phyloP scores from a whole-genome alignment of 2,329 filamentous ascomycete genomes.

The Pseudogymnoascus sp. region DNA sequence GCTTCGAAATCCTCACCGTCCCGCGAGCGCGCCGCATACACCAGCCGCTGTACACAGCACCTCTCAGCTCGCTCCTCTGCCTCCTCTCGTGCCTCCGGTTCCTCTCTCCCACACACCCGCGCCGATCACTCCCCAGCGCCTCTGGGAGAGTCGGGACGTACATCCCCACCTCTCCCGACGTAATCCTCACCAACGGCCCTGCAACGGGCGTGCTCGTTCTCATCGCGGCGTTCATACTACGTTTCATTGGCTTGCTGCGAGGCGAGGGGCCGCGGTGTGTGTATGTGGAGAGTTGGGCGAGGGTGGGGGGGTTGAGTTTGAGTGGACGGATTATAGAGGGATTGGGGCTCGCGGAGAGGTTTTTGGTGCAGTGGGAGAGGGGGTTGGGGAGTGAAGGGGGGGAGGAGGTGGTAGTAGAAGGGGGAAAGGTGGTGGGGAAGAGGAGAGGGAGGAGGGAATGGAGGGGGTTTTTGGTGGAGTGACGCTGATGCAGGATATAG shows the following conservation, averaged over 20 bases:
- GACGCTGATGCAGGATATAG: neutral
- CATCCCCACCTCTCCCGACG: constrained; percentile 45
- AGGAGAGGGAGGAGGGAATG: constrained; percentile 22
- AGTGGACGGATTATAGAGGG: constrained; percentile 69
- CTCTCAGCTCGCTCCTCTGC: constrained; percentile 58
- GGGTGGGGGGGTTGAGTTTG: constrained; percentile 73
- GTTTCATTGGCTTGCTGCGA: constrained; percentile 38
- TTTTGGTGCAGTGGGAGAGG: constrained; percentile 73
- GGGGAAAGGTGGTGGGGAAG: constrained; percentile 18
- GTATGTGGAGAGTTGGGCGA: constrained; percentile 89
- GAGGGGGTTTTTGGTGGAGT: constrained; percentile 27
- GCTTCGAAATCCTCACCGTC: constrained; percentile 59
- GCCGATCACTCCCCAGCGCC: constrained; percentile 13
- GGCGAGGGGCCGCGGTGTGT: constrained; percentile 52
- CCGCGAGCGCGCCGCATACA: constrained; percentile 74
- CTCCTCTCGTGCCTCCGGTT: constrained; percentile 54
- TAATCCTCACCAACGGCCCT: constrained; percentile 82
- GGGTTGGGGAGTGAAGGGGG: constrained; percentile 22
- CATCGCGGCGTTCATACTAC: constrained; percentile 46
- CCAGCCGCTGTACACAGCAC: constrained; percentile 68
- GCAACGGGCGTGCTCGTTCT: constrained; percentile 76
- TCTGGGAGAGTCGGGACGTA: constrained; percentile 26
- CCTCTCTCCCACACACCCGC: constrained; percentile 31
- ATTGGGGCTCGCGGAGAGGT: constrained; percentile 60
- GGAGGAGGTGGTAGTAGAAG: constrained; percentile 25